Evolutionary conservation across 805 yeast genomes (phyloP).

Genomic region (Myxozyma neglecta): DNA sequence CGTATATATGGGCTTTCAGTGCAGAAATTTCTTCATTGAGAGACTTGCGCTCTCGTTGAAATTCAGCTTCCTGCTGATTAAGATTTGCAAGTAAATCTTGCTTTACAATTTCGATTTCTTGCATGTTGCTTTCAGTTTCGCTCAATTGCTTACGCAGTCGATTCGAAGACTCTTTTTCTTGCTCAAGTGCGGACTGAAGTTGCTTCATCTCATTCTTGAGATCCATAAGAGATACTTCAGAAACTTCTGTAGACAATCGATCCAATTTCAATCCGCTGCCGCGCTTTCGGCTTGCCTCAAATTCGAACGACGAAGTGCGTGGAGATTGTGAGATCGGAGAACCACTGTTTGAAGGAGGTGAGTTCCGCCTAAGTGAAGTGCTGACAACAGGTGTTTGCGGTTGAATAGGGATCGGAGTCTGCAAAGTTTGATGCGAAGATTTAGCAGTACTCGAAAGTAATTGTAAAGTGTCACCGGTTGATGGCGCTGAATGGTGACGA

Average conservation of each 20-base stretch:
- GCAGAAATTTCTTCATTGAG: conserved; percentile 53
- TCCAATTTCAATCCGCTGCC: conserved; percentile 4
- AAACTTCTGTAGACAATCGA: not conserved
- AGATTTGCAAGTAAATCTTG: conserved; percentile 66
- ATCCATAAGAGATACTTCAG: conserved; percentile 8
- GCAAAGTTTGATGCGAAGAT: not conserved
- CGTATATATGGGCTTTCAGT: conserved; percentile 48
- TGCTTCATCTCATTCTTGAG: conserved; percentile 14
- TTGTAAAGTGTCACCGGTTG: not conserved
- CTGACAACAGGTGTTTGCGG: not conserved
- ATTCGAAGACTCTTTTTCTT: conserved; percentile 50
- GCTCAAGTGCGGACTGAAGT: conserved; percentile 36
- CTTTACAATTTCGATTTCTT: conserved; percentile 48
- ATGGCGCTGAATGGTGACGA: conserved; percentile 16
- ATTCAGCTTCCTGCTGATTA: conserved; percentile 63
- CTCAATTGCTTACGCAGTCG: conserved; percentile 40
- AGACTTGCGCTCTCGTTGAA: conserved; percentile 52
- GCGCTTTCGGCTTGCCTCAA: conserved; percentile 6
- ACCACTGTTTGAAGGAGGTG: not conserved
- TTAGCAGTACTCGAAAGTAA: not conserved
- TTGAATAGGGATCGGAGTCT: not conserved
- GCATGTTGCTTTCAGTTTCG: conserved; percentile 36
- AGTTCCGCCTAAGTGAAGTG: not conserved
- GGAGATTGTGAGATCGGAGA: conserved; percentile 11
- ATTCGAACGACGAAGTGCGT: not conserved